Conservation (phyloP, 192 early-diverging fungal species). For the Borealophlyctis nickersoniae region DNA sequence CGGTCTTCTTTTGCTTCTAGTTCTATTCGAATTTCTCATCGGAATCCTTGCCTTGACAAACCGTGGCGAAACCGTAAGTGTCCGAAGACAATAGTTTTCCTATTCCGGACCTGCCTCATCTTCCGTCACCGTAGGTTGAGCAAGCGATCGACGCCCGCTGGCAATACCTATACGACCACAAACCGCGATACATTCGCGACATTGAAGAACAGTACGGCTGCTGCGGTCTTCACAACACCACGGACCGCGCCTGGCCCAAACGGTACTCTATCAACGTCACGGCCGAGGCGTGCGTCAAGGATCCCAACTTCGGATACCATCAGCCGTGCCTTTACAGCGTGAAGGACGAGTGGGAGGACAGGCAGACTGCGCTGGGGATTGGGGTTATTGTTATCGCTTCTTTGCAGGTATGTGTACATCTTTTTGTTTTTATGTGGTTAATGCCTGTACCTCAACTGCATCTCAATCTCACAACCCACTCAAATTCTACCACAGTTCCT, state of each 20-base stretch:
- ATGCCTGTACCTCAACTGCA: too few relatives aligned
- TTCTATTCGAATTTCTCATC: conserved; percentile 15
- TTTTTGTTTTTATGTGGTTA: not conserved
- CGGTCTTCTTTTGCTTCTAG: conserved; percentile 5
- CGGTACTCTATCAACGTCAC: not conserved
- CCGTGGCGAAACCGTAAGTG: conserved; percentile 17
- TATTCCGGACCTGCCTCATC: not conserved
- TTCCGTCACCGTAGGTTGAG: conserved; percentile 5
- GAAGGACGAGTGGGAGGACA: conserved; percentile 26
- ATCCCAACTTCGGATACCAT: conserved; percentile 32
- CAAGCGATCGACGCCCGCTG: conserved; percentile 37
- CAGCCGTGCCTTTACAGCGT: conserved; percentile 18
- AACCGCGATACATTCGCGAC: conserved; percentile 36
- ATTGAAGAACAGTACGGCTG: conserved; percentile 42
- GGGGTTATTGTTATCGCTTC: conserved; percentile 5
- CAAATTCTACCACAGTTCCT: conserved; percentile 17
- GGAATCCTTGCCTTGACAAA: conserved; percentile 17
- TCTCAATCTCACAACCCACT: too few relatives aligned
- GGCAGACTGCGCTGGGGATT: conserved; percentile 23
- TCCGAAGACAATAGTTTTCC: not conserved
- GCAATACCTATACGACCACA: conserved; percentile 35
- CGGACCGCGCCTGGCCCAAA: conserved; percentile 36
- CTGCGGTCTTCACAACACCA: conserved; percentile 31
- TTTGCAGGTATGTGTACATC: conserved; percentile 8
- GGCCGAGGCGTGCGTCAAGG: conserved; percentile 15